Base-by-base conservation (phyloP, 2,329 filamentous ascomycete species). In the Aspergillus fumigatus region DNA sequence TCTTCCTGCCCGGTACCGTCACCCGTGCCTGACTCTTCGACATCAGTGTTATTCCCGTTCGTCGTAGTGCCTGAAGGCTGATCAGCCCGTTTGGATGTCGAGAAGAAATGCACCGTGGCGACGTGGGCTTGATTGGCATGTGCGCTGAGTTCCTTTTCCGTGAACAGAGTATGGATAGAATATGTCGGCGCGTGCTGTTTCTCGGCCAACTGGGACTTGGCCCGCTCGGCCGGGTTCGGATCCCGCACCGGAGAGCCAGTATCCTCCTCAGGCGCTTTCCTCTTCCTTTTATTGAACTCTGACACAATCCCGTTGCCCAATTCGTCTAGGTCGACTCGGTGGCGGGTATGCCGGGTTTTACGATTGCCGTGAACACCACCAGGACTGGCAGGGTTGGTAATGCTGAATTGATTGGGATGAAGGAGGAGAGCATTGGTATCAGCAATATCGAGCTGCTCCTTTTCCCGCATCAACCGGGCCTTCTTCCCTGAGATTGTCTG, bases 351-450 rank as follows among this genome's bases (percentile, higher is more conserved):
- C 59, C 85, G 74, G 19, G 85, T 88, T 72, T 87, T 87, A 59
- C 85, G 80, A 62, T 84, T 83, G 57, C 78, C 80, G 63, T 83
- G 80, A 23, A 82, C 75, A 2, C 84, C 84, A 49, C 84, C 84
- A 23, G 85, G 85, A 56, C 82, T 86, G 19, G 80, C 79, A n/a
- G 83, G 84, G 59, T 86, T 83, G 62, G 82, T 84, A 59, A 87
- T 84, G 69, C 82, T 84, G 73, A 86, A 87, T 63, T 88, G 85
- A 59, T 82, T 86, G 14, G 85, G 84, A 59, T 88, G 83, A 6
- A 87, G 78, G 10, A 87, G 80, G 52, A 86, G 78, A 6, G 85
- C 83, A 65, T 85, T 87, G 70, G 81, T 86, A 70, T 88, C 85
- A 3, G 83, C 83, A 57, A 87, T 82, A 62, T 88, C 85, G 25